Evolutionary conservation across 768 basidiomycete genomes (phyloP).

Genomic region (Mycena kentingensis): DNA sequence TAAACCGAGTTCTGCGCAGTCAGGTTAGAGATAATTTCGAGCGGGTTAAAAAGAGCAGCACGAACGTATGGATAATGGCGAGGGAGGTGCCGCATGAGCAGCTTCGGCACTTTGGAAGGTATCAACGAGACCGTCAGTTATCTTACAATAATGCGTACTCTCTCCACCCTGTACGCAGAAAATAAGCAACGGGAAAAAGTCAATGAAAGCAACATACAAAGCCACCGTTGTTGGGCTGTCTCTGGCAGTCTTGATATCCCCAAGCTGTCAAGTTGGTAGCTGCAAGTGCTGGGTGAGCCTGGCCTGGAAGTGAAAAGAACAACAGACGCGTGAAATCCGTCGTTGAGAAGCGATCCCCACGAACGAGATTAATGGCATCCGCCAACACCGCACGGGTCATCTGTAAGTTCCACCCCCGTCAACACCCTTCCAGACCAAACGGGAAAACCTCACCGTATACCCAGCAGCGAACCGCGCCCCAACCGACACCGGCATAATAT

Average conservation of each 20-base stretch:
- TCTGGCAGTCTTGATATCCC: slow-evolving; percentile 52
- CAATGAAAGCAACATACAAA: slow-evolving; percentile 13
- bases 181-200: background rate
- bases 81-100: slow-evolving; percentile 45
- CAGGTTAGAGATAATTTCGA: slow-evolving; percentile 36
- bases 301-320: background rate
- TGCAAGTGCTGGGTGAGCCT: slow-evolving; percentile 15
- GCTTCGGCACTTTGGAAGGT: slow-evolving; percentile 38
- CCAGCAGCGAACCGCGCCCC: slow-evolving; percentile 63
- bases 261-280: slow-evolving; percentile 49
- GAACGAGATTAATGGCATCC: slow-evolving; percentile 54
- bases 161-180: slow-evolving; percentile 29
- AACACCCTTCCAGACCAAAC: background rate
- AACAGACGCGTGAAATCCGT: slow-evolving; percentile 51
- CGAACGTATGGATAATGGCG: slow-evolving; percentile 42
- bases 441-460: slow-evolving; percentile 45
- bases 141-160: slow-evolving; percentile 25
- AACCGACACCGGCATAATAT: slow-evolving; percentile 50
- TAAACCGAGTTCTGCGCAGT: slow-evolving; percentile 55
- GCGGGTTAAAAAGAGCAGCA: background rate
- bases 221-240: slow-evolving; percentile 44
- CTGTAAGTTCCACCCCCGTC: slow-evolving; percentile 18
- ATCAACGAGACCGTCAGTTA: background rate
- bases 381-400: slow-evolving; percentile 52
- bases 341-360: slow-evolving; percentile 57